These are phyloP conservation scores for Rhizophagus sp. DNA, from an alignment of 192 early-diverging fungal genomes.

Conservation along the genomic window DNA sequence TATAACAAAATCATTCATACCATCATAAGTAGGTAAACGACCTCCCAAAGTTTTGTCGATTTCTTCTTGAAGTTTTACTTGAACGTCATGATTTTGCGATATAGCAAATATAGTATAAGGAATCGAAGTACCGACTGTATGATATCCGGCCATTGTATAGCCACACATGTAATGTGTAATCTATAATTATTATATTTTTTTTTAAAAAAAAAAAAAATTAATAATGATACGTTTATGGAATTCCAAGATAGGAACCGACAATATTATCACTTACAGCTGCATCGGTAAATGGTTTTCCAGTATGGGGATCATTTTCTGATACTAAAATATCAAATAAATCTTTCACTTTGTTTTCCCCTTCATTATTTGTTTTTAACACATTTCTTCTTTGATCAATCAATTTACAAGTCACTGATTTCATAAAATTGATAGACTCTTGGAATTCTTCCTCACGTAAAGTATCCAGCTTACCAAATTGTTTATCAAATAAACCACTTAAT, in stretches of 20 bases:
- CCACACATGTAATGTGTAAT: background rate
- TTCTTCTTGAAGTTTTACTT: constrained; percentile 15
- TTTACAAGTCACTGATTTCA: background rate
- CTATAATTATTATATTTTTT: background rate
- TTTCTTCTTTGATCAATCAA: constrained; percentile 12
- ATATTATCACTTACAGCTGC: background rate
- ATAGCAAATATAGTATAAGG: background rate
- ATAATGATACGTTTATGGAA: no score
- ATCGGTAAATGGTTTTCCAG: constrained; percentile 9
- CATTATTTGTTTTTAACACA: background rate
- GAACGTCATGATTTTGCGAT: constrained; percentile 2
- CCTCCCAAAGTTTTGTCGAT: constrained; percentile 1
- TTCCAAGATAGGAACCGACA: no score
- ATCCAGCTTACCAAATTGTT: constrained; percentile 8
- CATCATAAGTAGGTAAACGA: background rate
- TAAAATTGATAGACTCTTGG: background rate
- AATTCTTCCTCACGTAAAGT: background rate
- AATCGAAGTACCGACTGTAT: constrained; percentile 9
- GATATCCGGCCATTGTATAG: constrained; percentile 11
- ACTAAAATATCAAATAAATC: constrained; percentile 13
- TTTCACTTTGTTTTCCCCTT: background rate
- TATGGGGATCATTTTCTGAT: constrained; percentile 8
- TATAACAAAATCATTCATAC: background rate
- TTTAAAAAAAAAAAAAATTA: no score
- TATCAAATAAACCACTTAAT: constrained; percentile 8